Base-by-base conservation (phyloP, 192 early-diverging fungal species). In the Backusella luteola region DNA sequence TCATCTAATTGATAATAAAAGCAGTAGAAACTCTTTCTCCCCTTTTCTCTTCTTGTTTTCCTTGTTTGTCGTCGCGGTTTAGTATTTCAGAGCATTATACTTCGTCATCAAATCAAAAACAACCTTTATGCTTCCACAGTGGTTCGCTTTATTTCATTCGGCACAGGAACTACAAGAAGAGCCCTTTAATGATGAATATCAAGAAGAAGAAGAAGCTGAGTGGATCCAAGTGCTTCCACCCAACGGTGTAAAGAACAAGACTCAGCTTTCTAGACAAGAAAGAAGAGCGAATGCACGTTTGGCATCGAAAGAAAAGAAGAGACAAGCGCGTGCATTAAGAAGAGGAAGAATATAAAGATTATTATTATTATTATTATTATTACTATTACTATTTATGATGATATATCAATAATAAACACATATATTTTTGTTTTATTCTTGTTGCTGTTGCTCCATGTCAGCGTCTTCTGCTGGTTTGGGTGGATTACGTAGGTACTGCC, bases 401-500 rank as follows among this genome's bases (percentile, higher is more conserved):
- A 39, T 39, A 39, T 39, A 39, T 39, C 8, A 39, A 39, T 12
- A 39, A 39, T 39, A 39, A 39, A 39, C 38, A 39, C 2, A 39
- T 39, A 12, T 39, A 39, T 39, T 39, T 11, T 11, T 39, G 11
- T 59, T 9, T 59, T 59, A 23, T 59, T 59, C 9, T 59, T 59
- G 21, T 59, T 59, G 21, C 29, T 59, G 56, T 9, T 21, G 19
- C 29, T 59, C 56, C 9, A 19, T 12, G 12, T 59, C 56, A 59
- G 8, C 29, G 3, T 59, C 56, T 59, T 59, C 71, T 49, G 77
- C 21, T 8, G 56, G 66, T n/a, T 69, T 32, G 15, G 76, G 73
- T 29, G 76, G 81, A 73, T 86, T 88, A 35, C 89, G 79, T 44
- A 87, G 87, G 36, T 82, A 88, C 75, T 84, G 80, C 93, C 93